Conservation (phyloP, 495 filamentous ascomycete species). For the Neurospora discreta region DNA sequence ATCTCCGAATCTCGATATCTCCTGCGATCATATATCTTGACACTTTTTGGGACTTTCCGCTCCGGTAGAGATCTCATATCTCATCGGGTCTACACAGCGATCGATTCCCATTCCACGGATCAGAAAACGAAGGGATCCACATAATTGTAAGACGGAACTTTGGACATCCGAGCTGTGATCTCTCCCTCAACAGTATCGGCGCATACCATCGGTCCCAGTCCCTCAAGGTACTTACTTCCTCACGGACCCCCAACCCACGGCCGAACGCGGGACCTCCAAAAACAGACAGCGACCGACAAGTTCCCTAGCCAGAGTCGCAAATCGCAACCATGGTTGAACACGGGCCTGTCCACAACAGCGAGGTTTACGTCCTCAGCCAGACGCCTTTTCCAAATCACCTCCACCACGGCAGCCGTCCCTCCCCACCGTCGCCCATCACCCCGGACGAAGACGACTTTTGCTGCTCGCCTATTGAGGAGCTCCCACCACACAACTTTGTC, state of each 20-base stretch:
- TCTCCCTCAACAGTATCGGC: neutral
- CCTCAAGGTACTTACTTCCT: neutral
- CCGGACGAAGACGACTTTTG: slow-evolving; percentile 30
- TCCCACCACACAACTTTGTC: slow-evolving; percentile 16
- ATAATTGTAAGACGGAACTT: neutral
- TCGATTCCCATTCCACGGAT: neutral
- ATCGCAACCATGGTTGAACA: slow-evolving; percentile 28
- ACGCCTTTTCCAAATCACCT: slow-evolving; percentile 28
- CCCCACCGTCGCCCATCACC: slow-evolving; percentile 41
- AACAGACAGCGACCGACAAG: neutral
- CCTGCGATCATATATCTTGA: neutral
- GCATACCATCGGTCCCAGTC: neutral
- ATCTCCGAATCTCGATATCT: neutral
- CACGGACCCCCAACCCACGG: neutral
- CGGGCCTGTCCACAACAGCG: slow-evolving; percentile 42
- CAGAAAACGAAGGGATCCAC: neutral
- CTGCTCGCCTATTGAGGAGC: slow-evolving; percentile 28
- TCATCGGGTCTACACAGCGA: neutral
- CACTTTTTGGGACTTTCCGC: neutral
- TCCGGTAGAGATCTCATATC: neutral
- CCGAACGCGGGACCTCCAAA: neutral
- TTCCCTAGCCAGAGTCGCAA: neutral
- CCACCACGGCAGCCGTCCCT: slow-evolving; percentile 12
- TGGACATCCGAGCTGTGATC: neutral
- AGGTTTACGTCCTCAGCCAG: slow-evolving; percentile 39